phyloP scores from a whole-genome alignment of 169 alveolate genomes.

The Plasmodium chabaudi region DNA sequence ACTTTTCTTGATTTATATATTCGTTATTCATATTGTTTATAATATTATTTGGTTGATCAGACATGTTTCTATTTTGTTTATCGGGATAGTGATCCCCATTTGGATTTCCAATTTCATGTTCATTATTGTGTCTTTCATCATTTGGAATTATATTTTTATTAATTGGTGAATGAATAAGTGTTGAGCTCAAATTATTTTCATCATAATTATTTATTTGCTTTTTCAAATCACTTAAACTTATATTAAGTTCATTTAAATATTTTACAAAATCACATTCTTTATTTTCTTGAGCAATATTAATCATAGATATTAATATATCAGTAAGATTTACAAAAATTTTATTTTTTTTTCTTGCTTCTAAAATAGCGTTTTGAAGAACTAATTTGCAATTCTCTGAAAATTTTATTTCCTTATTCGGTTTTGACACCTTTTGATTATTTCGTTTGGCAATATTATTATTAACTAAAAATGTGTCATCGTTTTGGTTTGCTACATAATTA shows the following conservation, averaged over 20 bases:
- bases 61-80: neutral
- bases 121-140: neutral
- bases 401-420: constrained; percentile 25
- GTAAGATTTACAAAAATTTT: constrained; percentile 57
- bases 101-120: neutral
- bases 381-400: constrained; percentile 64
- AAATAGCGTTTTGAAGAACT: constrained; percentile 63
- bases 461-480: neutral
- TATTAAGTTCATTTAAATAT: constrained; percentile 49
- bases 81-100: neutral
- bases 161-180: neutral
- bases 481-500: neutral
- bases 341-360: constrained; percentile 58
- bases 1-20: constrained; percentile 40
- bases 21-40: constrained; percentile 41
- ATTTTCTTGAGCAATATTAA: constrained; percentile 39
- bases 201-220: constrained; percentile 22
- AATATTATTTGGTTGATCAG: constrained; percentile 14
- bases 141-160: neutral
- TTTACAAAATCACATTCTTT: constrained; percentile 24
- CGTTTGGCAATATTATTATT: neutral
- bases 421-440: neutral
- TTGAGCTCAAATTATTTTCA: neutral
- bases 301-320: constrained; percentile 54
- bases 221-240: constrained; percentile 50